phyloP scores from a whole-genome alignment of 192 early-diverging fungal genomes.

The Geranomyces variabilis region DNA sequence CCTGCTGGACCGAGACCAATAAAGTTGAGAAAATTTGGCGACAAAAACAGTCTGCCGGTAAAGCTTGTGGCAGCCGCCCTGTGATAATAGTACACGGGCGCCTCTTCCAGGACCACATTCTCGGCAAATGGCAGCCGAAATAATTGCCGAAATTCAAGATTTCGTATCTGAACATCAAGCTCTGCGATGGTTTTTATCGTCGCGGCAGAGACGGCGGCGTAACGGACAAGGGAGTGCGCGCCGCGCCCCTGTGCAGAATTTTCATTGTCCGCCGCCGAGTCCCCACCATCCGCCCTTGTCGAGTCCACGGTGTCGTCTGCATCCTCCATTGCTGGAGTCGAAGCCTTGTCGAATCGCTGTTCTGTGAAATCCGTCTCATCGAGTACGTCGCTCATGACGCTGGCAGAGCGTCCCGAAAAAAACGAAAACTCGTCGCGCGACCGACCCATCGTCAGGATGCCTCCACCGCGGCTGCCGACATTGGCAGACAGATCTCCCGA shows the following conservation, averaged over 20 bases:
- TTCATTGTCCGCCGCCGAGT: not conserved
- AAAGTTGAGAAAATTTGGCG: conserved; percentile 57
- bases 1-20: conserved; percentile 33
- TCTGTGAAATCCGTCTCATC: conserved; percentile 57
- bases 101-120: conserved; percentile 51
- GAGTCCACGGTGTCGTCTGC: conserved; percentile 5
- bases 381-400: conserved; percentile 34
- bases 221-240: conserved; percentile 21
- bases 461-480: conserved; percentile 43
- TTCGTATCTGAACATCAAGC: conserved; percentile 48
- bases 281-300: not conserved
- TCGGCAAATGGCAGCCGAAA: conserved; percentile 51
- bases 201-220: conserved; percentile 45
- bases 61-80: conserved; percentile 23
- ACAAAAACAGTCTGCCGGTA: conserved; percentile 51
- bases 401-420: conserved; percentile 26
- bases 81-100: conserved; percentile 47
- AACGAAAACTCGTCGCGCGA: conserved; percentile 44
- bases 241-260: not conserved
- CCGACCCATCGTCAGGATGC: conserved; percentile 41
- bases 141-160: conserved; percentile 54
- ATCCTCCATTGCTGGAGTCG: not conserved
- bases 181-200: conserved; percentile 41
- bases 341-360: conserved; percentile 14
- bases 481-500: conserved; percentile 59